A percentile compares a stretch with the other conserved stretches of the same genome.
Evolutionary conservation across 139 green algal species (phyloP).

Genomic region (Closterium sp.): DNA sequence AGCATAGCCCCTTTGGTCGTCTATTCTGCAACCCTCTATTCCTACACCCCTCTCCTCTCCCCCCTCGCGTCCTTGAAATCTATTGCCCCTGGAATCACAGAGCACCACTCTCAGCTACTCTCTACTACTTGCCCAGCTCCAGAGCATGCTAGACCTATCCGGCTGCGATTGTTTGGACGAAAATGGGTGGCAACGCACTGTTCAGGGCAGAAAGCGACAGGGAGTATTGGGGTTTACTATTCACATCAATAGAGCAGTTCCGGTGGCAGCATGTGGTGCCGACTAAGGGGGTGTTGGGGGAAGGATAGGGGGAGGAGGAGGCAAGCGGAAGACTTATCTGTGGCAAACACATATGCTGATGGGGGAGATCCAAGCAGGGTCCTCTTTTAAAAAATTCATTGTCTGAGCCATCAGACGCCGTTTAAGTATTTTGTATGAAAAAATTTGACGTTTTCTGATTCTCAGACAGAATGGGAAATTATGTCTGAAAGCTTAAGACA

Average conservation of each 20-base stretch:
- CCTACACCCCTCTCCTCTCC: neutral
- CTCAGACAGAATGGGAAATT: too few relatives aligned
- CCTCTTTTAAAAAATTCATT: too few relatives aligned
- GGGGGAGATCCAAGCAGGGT: too few relatives aligned
- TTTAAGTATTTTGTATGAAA: too few relatives aligned
- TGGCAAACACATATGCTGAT: too few relatives aligned
- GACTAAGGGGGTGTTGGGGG: conserved; percentile 24
- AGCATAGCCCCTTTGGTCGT: conserved; percentile 41
- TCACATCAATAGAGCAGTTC: conserved; percentile 66
- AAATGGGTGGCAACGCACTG: conserved; percentile 49
- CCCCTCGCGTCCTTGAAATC: conserved; percentile 39
- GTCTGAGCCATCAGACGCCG: too few relatives aligned
- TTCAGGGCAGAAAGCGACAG: conserved; percentile 66
- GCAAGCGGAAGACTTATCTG: neutral
- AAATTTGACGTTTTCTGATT: too few relatives aligned
- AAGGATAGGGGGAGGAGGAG: neutral
- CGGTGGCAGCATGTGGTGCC: conserved; percentile 62
- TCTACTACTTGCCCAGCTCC: conserved; percentile 31
- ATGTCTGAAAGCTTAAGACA: too few relatives aligned
- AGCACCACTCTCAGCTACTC: neutral
- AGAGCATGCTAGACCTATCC: conserved; percentile 50
- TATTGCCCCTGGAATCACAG: conserved; percentile 38
- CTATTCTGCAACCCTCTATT: neutral
- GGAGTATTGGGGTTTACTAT: conserved; percentile 68
- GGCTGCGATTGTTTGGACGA: conserved; percentile 50